Base-by-base conservation (phyloP, 805 yeast genomes). In the Naumovozyma dairenensis region DNA sequence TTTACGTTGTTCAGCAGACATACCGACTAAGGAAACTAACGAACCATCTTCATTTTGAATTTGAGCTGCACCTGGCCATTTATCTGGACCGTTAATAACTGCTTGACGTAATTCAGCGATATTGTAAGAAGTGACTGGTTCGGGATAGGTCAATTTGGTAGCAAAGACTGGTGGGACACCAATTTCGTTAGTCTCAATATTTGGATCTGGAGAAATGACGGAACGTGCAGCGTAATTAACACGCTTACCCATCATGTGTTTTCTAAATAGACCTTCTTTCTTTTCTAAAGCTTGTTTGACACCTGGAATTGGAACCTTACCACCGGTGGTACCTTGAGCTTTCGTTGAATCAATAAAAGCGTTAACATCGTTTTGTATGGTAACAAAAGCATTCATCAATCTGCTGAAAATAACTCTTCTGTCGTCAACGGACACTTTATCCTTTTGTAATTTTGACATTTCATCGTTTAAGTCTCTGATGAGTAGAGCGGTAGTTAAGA, bases 211-310 rank as follows among this genome's bases (percentile, higher is more conserved):
- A 5, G 97, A 87, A 63, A 92, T 92, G 51, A 92, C 99, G 7
- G 98, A 89, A 65, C 99, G 85, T 33, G 98, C 98, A 34, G 97
- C 96, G 54, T 84, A 89, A 60, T 92, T 93, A 39, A 92, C 99
- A 69, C 99, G 86, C 70, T 92, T 92, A 58, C 99, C 99, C 99
- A 92, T 92, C 98, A 92, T 92, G 56, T 92, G 95, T 59, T 89
- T 92, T 68, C 99, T 77, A 70, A 92, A 92, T 44, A 89, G 69
- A 57, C 99, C 99, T 63, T 92, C 99, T 59, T 92, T 92, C 77
- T 92, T 89, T 62, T 92, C 99, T 53, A 92, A 69, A 8, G 95
- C 94, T 67, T 92, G 98, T 59, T 92, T 92, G 51, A 92, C 76
- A 66, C 99, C 99, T 2, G 99, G 99, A 25, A 74, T 72, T 17